Percentiles rank a stretch among this genome's conserved stretches.
Conservation (phyloP, 495 filamentous ascomycete species). For the Bacidia gigantensis region DNA sequence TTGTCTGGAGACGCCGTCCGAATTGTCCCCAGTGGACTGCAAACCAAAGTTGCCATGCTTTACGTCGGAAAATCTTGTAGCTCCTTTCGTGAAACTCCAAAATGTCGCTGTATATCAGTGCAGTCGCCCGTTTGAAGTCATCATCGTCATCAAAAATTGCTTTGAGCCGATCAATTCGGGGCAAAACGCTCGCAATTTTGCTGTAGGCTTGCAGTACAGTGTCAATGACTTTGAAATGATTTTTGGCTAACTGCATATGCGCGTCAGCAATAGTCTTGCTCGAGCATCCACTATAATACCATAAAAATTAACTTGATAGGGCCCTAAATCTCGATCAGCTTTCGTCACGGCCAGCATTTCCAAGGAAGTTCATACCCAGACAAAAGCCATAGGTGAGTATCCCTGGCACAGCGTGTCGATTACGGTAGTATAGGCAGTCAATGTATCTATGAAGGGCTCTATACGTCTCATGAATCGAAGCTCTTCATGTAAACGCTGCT, state of each 20-base stretch:
- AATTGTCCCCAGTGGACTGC: slow-evolving; percentile 30
- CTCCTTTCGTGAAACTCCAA: slow-evolving; percentile 29
- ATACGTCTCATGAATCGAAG: slow-evolving; percentile 30
- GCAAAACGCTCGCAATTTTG: slow-evolving; percentile 25
- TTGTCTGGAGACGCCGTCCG: slow-evolving; percentile 24
- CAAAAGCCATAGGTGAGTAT: slow-evolving; percentile 29
- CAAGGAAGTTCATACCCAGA: too few relatives aligned
- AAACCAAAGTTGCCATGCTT: slow-evolving; percentile 19
- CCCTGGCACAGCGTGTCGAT: slow-evolving; percentile 33
- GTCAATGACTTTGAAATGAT: slow-evolving; percentile 28
- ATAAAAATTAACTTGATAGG: background rate
- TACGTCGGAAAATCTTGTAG: slow-evolving; percentile 30
- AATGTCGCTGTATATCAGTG: slow-evolving; percentile 30
- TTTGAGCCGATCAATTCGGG: slow-evolving; percentile 23
- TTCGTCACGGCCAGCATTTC: slow-evolving; percentile 10
- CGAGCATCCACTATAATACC: background rate
- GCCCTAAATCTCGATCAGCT: too few relatives aligned
- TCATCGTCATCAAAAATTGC: slow-evolving; percentile 17
- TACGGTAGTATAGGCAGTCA: slow-evolving; percentile 25
- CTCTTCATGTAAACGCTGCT: slow-evolving; percentile 20
- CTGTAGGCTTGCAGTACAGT: slow-evolving; percentile 27
- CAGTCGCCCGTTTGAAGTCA: slow-evolving; percentile 27
- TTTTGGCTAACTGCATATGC: slow-evolving; percentile 19
- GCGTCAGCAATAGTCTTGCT: background rate
- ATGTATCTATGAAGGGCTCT: slow-evolving; percentile 23